Base-by-base conservation (phyloP, 805 yeast species). In the Yarrowia sp. region DNA sequence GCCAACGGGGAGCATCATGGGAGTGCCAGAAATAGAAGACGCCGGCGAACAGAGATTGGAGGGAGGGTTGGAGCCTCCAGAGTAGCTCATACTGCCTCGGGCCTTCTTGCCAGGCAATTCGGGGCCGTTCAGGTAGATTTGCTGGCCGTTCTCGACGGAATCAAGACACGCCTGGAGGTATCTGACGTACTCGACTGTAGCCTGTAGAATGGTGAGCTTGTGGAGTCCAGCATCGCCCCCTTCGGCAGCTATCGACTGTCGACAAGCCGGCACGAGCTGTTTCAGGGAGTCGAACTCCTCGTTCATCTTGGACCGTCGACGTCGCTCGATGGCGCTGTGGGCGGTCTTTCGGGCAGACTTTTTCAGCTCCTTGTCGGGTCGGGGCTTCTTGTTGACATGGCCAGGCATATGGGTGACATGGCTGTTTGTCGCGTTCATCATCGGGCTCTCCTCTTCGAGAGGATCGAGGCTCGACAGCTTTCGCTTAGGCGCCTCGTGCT, bases 261-360 rank as follows among this genome's bases (percentile, higher is more conserved):
- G 80, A 75, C 96, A 90, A 13, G 94, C 92, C 1, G 96, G 96
- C 17, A 91, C 87, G 64, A 91, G 77, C 73, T 83, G 86, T 74
- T 90, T 89, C 71, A 91, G 82, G 1, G 93, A 91, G 74, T 90
- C 95, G 74, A 90, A 91, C 76, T 91, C 95, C 66, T 92, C 80
- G 76, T 91, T 91, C 81, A 91, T 89, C 74, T 89, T 89, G 65
- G 88, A 84, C 69, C 96, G 79, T 71, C 96, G 82, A 72, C 90
- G 84, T 73, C 91, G 88, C 76, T 91, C 96, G 69, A 91, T 91
- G 47, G 89, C 87, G 2, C 92, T 87, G 75, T 91, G 96, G 15
- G 87, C 87, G 12, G 82, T 79, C 71, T 83, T 85, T 50, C 85
- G 79, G 52, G 85, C 86, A 63, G 79, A 77, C 68, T 81, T 79